Base-by-base conservation (phyloP, 495 filamentous ascomycete genomes). In the Beverwykella pulmonaria region DNA sequence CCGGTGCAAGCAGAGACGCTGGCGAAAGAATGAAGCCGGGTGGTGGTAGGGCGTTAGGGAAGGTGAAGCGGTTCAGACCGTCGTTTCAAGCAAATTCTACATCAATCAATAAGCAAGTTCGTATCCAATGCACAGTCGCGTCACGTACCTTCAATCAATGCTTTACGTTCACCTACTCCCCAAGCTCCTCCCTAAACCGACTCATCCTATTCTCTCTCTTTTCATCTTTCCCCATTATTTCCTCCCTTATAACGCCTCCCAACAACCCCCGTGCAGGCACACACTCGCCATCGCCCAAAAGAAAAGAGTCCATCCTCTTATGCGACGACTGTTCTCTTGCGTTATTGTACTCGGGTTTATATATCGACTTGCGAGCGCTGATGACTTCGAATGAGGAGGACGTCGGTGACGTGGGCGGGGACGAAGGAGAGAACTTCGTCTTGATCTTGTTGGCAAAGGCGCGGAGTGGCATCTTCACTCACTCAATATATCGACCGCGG, bases 1-100 rank as follows among this genome's bases (percentile, higher is more conserved):
- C 87, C 88, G 20, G 79, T 89, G 29, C 87, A 41, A 26, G 58
- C 20, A 48, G 47, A 63, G 54, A 14, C 30, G 22, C 19, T 12
- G 48, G 29, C 7, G 41, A n/a, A 20, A 46, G n/a, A 20, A 53
- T 27, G 23, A 56, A 27, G 63, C 8, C n/a, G 36, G 12, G 22
- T 10, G 27, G 25, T 5, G 17, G 2, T n/a, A 3, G 3, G 17
- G 32, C 32, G 32, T n/a, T n/a, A 44, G 39, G 39, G 39, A 14
- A 15, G 6, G 39, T n/a, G n/a, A n/a, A n/a, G n/a, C n/a, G n/a
- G n/a, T n/a, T n/a, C n/a, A n/a, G n/a, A n/a, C 30, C 12, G 30
- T 4, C 30, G 30, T 34, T 5, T 34, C 39, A 14, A 44, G 39
- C 8, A 14, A 44, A n/a, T n/a, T 44, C 39, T 32, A 55, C 7